Conservation (phyloP, 2,329 filamentous ascomycete species). For the Endoconidiophora laricicola region DNA sequence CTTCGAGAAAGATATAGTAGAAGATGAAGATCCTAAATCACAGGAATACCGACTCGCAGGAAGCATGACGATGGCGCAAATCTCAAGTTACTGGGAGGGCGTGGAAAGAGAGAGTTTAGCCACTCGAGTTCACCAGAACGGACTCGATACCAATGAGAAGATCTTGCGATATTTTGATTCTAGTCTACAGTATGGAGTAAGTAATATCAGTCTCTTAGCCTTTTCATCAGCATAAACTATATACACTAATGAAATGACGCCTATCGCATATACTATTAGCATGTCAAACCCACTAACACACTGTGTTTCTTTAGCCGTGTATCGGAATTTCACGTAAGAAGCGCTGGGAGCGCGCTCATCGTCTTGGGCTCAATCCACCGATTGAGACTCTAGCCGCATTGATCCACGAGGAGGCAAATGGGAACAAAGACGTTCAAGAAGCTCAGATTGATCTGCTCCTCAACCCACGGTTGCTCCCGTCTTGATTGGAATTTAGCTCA, state of each 20-base stretch:
- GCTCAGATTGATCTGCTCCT: slow-evolving; percentile 60
- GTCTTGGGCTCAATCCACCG: slow-evolving; percentile 69
- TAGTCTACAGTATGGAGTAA: slow-evolving; percentile 77
- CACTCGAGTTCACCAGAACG: slow-evolving; percentile 61
- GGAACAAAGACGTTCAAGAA: slow-evolving; percentile 37
- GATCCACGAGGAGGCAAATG: slow-evolving; percentile 48
- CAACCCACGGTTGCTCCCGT: slow-evolving; percentile 30
- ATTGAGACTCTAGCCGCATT: slow-evolving; percentile 81
- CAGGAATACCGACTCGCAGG: too few relatives aligned
- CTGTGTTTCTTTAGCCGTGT: slow-evolving; percentile 46
- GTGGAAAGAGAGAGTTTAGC: slow-evolving; percentile 21
- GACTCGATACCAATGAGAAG: slow-evolving; percentile 59
- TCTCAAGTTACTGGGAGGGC: slow-evolving; percentile 13
- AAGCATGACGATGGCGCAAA: too few relatives aligned
- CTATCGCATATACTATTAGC: background rate
- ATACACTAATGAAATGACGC: too few relatives aligned
- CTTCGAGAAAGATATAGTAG: background rate
- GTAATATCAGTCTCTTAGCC: slow-evolving; percentile 21
- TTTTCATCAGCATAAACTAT: too few relatives aligned
- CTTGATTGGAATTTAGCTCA: slow-evolving; percentile 11
- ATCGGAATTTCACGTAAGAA: slow-evolving; percentile 67
- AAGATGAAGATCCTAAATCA: too few relatives aligned
- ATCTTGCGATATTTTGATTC: slow-evolving; percentile 85
- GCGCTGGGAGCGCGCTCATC: slow-evolving; percentile 76
- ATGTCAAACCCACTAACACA: background rate